Conservation (phyloP, 306 rosid genomes). For the Quercus parvula region DNA sequence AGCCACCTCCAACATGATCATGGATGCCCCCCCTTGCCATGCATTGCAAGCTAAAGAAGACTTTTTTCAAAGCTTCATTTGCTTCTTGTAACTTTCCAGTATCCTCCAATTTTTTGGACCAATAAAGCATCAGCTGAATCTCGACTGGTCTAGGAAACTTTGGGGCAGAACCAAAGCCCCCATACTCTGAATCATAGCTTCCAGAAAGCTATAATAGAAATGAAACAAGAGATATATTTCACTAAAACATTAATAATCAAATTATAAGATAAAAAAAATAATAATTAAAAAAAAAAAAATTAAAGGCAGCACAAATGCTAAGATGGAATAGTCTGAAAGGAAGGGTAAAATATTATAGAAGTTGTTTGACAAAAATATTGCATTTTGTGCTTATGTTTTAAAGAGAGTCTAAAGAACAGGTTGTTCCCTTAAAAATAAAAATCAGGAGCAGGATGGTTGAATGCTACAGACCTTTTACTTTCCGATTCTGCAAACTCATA, state of each 20-base stretch:
- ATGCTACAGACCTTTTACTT: background rate
- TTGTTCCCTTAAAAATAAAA: background rate
- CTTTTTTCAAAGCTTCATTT: conserved; percentile 50
- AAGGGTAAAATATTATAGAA: background rate
- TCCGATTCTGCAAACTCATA: background rate
- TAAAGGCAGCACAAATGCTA: background rate
- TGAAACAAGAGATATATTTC: conserved; percentile 15
- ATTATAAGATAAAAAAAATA: no score
- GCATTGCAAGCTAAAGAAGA: conserved; percentile 64
- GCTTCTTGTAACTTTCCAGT: conserved; percentile 49
- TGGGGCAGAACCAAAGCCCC: conserved; percentile 95
- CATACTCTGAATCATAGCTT: conserved; percentile 71
- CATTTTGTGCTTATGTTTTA: background rate
- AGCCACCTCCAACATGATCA: conserved; percentile 94
- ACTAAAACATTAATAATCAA: conserved; percentile 12
- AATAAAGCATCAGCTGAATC: conserved; percentile 79
- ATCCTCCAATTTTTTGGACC: conserved; percentile 65
- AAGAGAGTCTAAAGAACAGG: background rate
- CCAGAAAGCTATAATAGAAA: conserved; percentile 61
- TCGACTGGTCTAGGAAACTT: conserved; percentile 98
- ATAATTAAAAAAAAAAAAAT: background rate
- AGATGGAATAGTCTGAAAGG: background rate
- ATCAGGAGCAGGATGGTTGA: background rate
- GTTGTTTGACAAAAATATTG: background rate
- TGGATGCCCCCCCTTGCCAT: conserved; percentile 97